A percentile compares a stretch with the other conserved stretches of the same genome.
phyloP scores from a whole-genome alignment of 192 early-diverging fungal genomes.

The Podila epicladia region DNA sequence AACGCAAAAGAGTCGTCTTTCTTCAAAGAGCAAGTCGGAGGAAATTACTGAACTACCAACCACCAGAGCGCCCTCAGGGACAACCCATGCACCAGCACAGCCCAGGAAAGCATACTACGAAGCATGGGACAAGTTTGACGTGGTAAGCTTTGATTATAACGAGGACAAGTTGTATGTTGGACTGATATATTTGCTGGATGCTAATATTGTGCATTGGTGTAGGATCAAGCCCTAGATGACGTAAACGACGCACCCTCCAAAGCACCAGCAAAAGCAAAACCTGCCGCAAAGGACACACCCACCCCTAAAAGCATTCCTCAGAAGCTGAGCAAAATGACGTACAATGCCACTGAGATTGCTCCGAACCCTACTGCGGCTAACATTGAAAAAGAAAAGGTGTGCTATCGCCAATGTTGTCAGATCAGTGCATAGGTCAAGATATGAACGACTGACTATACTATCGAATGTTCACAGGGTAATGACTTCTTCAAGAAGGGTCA shows the following conservation, averaged over 20 bases:
- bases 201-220: neutral
- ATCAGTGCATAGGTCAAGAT: neutral
- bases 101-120: slow-evolving; percentile 25
- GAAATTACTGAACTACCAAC: neutral
- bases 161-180: too few species aligned
- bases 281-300: neutral
- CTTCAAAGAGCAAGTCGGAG: neutral
- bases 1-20: neutral
- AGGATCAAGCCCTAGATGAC: slow-evolving; percentile 13
- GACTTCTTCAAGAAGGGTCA: slow-evolving; percentile 63
- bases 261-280: neutral
- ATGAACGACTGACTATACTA: neutral
- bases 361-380: slow-evolving; percentile 11
- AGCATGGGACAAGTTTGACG: slow-evolving; percentile 30
- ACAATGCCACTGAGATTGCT: neutral
- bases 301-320: neutral
- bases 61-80: neutral
- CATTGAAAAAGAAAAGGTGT: slow-evolving; percentile 39
- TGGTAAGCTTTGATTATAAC: neutral
- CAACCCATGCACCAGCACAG: neutral
- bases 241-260: neutral
- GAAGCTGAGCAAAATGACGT: neutral
- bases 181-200: too few species aligned
- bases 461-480: slow-evolving; percentile 61
- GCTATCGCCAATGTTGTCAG: neutral